Conservation (phyloP, 352 stramenopile genomes). For the Phytopythium chamaehyphon region DNA sequence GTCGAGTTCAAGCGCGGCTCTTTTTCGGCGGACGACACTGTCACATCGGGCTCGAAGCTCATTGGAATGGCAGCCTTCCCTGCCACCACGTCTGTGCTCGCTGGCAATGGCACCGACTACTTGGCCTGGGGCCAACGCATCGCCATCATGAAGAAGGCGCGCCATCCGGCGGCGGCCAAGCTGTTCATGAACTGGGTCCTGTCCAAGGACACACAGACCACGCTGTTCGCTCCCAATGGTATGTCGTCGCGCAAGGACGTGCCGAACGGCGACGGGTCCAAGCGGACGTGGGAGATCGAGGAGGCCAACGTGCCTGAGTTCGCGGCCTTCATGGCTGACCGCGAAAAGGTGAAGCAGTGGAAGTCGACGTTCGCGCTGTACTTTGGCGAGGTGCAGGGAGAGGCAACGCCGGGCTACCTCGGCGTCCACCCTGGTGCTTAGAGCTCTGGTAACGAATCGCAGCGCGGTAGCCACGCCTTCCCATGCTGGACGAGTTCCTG, state of each 20-base stretch:
- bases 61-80: conserved; percentile 13
- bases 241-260: conserved; percentile 30
- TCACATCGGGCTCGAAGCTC: conserved; percentile 22
- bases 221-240: conserved; percentile 15
- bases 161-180: conserved; percentile 45
- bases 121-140: conserved; percentile 48
- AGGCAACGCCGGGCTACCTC: conserved; percentile 28
- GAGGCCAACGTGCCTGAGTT: conserved; percentile 29
- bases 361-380: conserved; percentile 43
- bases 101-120: conserved; percentile 28
- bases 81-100: conserved; percentile 7
- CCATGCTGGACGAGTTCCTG: no score
- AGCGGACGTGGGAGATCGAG: conserved; percentile 28
- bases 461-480: no score
- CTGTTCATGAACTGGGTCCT: conserved; percentile 56
- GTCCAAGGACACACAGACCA: conserved; percentile 29
- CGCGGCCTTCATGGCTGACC: conserved; percentile 43
- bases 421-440: conserved; percentile 35
- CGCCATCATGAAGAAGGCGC: conserved; percentile 53
- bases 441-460: no score
- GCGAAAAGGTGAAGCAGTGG: conserved; percentile 29
- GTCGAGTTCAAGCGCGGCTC: conserved; percentile 30
- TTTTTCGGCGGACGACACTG: conserved; percentile 21
- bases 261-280: conserved; percentile 17
- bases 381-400: conserved; percentile 47